Conservation (phyloP, 1,139 yeast genomes). For the Lodderomyces margitis region DNA sequence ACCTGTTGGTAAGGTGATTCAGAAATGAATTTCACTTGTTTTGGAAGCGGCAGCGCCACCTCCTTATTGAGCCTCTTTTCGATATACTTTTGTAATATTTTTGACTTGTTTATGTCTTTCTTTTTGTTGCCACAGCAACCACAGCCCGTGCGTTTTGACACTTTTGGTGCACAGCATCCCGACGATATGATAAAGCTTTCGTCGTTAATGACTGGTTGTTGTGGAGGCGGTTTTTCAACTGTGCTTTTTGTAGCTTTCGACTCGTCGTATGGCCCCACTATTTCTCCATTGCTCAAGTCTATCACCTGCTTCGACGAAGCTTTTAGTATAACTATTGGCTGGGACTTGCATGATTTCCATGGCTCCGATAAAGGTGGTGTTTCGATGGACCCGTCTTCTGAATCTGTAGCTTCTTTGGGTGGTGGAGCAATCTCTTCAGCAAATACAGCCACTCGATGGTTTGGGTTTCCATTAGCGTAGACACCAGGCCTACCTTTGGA, state of each 20-base stretch:
- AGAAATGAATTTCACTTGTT: not conserved
- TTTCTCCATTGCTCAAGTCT: constrained; percentile 46
- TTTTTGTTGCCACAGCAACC: constrained; percentile 26
- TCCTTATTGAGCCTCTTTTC: constrained; percentile 18
- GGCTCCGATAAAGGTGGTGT: not conserved
- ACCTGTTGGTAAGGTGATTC: constrained; percentile 4
- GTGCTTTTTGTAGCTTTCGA: constrained; percentile 14
- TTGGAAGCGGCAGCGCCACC: not conserved
- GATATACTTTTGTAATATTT: constrained; percentile 37
- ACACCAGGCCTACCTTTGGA: constrained; percentile 79
- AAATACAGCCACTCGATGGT: constrained; percentile 57
- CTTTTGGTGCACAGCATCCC: constrained; percentile 27
- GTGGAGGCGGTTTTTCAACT: constrained; percentile 21
- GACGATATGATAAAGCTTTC: constrained; percentile 37
- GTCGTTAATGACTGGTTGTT: constrained; percentile 27
- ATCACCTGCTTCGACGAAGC: constrained; percentile 51
- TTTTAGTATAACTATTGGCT: constrained; percentile 43
- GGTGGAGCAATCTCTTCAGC: constrained; percentile 43
- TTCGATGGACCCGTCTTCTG: not conserved
- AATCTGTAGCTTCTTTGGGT: constrained; percentile 9
- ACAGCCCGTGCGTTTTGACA: constrained; percentile 19
- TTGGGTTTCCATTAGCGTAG: constrained; percentile 44
- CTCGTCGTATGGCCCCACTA: constrained; percentile 41
- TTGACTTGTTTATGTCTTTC: constrained; percentile 30
- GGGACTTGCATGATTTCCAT: constrained; percentile 15